Conservation (phyloP, 164 flowering plant species). For the Nymphaea colorata region DNA sequence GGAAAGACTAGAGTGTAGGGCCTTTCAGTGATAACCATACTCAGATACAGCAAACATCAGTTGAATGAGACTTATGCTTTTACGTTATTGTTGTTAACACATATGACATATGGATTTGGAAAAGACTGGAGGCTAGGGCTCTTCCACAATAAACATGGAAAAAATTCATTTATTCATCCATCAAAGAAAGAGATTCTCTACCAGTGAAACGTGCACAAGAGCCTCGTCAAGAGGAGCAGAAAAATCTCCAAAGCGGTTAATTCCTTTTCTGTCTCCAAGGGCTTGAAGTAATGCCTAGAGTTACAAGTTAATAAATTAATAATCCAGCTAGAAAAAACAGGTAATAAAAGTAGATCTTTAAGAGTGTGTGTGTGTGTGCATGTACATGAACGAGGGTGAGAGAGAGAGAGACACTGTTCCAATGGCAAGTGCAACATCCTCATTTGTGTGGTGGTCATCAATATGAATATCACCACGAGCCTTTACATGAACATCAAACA, state of each 20-base stretch:
- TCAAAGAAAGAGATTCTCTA: conserved; percentile 12
- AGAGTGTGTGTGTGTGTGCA: background rate
- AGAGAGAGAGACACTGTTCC: conserved; percentile 51
- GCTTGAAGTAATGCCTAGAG: conserved; percentile 76
- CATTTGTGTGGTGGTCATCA: conserved; percentile 98
- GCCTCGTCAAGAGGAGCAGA: conserved; percentile 98
- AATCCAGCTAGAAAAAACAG: background rate
- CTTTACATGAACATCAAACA: conserved; percentile 81
- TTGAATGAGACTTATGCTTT: background rate
- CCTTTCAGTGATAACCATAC: no score
- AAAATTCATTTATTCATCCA: no score
- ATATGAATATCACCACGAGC: conserved; percentile 90
- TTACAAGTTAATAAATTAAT: conserved; percentile 4
- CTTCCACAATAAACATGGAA: background rate
- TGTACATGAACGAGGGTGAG: background rate
- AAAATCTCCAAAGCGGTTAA: conserved; percentile 90
- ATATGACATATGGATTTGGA: no score
- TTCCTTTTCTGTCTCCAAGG: conserved; percentile 91
- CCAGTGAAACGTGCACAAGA: conserved; percentile 81
- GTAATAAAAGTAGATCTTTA: no score
- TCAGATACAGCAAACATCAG: background rate
- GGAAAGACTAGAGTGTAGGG: no score
- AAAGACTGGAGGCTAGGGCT: background rate
- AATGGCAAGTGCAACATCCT: conserved; percentile 96
- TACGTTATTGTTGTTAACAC: no score